Base-by-base conservation (phyloP, 352 stramenopile genomes). In the Elongisporangium undulatum region DNA sequence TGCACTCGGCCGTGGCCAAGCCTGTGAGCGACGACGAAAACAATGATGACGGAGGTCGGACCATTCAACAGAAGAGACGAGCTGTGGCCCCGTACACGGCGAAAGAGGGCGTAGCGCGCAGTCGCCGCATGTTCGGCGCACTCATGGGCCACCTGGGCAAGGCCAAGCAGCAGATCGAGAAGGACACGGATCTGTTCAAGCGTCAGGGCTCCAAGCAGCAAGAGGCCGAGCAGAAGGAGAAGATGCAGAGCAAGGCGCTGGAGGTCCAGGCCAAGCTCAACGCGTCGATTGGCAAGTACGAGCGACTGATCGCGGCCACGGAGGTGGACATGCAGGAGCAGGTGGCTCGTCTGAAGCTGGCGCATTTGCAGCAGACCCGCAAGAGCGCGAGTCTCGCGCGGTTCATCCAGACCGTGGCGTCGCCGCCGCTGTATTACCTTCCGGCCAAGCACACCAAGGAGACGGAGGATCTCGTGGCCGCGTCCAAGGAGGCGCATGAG, bases 121-220 rank as follows among this genome's bases (percentile, higher is more conserved):
- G 79, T 53, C 79, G 81, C 16, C 82, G 84, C 51, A 89, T 94
- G 82, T 94, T 94, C 68, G 85, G 85, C 10, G 79, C 81, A 24
- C 55, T 94, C 16, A 92, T 94, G 82, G 80, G 82, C 2, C 85
- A 94, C 66, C 58, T 94, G 16, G 85, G 79, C 52, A 90, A 88
- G 54, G 85, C 85, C 21, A 92, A 94, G 61, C 67, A 78, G 51
- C 82, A 84, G 59, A 86, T 94, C 64, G 82, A 90, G 61, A 82
- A 89, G 63, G 84, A 94, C 57, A 89, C 68, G 22, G 69, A 77
- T 48, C 66, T 90, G 58, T 77, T 94, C 59, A 77, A 92, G 65
- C 76, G 77, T 2, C 84, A 94, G 58, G 82, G 74, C 23, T 85
- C 76, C 9, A 82, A 83, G 51, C 77, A 88, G 49, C 72, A 75